Base-by-base conservation (phyloP, 306 rosid genomes). In the Vigna radiata region DNA sequence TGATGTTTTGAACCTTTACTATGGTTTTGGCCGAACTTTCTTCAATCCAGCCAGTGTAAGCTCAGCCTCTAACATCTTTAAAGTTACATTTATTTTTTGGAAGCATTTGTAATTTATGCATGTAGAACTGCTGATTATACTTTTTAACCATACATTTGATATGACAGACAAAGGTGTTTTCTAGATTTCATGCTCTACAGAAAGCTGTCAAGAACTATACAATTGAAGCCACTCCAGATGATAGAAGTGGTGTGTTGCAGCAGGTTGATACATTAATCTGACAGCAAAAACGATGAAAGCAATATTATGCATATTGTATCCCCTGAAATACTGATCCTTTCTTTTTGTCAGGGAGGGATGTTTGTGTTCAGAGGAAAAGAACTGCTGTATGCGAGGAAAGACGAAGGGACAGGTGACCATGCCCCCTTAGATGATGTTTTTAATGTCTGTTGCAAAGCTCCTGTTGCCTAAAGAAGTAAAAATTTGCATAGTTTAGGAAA, bases 371-470 rank as follows among this genome's bases (percentile, higher is more conserved):
- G 77, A 80, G 98, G 97, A 46, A 89, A 88, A 72, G 65, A 91
- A 81, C 80, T 94, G 79, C 47, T 94, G 70, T 90, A 89, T 83
- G 98, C 91, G 12, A 53, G 96, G 86, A 94, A 90, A 83, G 98
- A 92, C 19, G 93, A 90, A 85, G 97, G 92, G 33, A 91, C 96
- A n/a, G 95, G 96, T 18, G 98, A 92, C 72, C 98, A 94, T 68
- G 93, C 98, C 49, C 84, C 97, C 4, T 80, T 94, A 48, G 89
- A 90, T 55, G 96, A 89, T 64, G 83, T 94, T 78, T 88, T 90
- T 50, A 36, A 80, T 70, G 79, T 88, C 77, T 89, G 91, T 81
- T 77, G 92, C 87, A 85, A 86, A 72, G 68, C 48, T 81, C 73
- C 90, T 12, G 75, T 79, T 63, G 81, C 88, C 29, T 87, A 70